phyloP scores from a whole-genome alignment of 139 green algal species.

The Desmodesmus armatus region DNA sequence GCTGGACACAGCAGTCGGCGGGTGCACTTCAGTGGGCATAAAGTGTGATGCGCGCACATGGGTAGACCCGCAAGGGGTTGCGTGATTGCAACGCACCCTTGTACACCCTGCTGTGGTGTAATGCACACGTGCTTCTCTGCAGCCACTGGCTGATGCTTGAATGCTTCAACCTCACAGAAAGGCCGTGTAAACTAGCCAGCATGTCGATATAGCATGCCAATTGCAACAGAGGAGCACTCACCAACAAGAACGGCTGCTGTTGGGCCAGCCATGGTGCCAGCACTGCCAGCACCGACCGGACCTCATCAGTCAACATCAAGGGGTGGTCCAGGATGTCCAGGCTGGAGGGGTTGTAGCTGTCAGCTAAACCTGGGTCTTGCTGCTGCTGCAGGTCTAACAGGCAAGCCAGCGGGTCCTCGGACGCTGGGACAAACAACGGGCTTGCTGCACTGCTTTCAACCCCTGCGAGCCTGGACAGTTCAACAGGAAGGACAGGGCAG shows the following conservation, averaged over 20 bases:
- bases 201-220: background rate
- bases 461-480: slow-evolving; percentile 25
- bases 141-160: too few species aligned
- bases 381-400: background rate
- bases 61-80: too few species aligned
- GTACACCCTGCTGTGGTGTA: background rate
- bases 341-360: too few species aligned
- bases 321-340: background rate
- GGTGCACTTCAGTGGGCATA: too few species aligned
- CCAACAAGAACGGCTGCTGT: slow-evolving; percentile 75
- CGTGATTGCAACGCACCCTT: background rate
- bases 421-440: background rate
- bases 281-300: slow-evolving; percentile 50
- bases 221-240: too few species aligned
- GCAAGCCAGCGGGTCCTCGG: slow-evolving; percentile 30
- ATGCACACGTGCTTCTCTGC: background rate
- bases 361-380: background rate
- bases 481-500: too few species aligned
- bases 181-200: background rate
- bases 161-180: background rate
- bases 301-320: slow-evolving; percentile 46
- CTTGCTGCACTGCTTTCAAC: background rate
- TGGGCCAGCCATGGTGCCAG: slow-evolving; percentile 75
- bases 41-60: too few species aligned
- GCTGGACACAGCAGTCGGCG: too few species aligned